phyloP scores from a whole-genome alignment of 139 green algal species.

The Chlamydomonas urium region DNA sequence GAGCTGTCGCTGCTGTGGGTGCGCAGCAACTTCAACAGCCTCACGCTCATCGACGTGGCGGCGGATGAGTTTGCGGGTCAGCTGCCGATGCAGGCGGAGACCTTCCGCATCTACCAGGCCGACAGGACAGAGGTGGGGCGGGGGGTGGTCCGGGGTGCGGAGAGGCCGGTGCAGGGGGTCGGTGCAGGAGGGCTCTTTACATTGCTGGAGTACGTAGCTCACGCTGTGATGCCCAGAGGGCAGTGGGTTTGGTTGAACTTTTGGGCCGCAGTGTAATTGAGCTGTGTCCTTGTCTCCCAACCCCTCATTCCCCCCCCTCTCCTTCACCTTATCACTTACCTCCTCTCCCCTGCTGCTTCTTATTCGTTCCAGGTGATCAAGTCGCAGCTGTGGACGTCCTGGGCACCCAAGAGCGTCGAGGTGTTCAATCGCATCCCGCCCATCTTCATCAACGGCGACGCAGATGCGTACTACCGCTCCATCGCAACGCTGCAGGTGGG shows the following conservation, averaged over 20 bases:
- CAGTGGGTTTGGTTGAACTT: no score
- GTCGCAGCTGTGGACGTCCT: conserved; percentile 62
- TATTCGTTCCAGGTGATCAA: conserved; percentile 61
- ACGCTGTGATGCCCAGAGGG: no score
- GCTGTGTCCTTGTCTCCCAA: no score
- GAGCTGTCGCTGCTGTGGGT: conserved; percentile 65
- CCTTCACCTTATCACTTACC: no score
- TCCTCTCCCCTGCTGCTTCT: no score
- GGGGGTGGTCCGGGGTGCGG: no score
- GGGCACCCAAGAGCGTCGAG: conserved; percentile 64
- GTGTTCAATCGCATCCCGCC: conserved; percentile 66
- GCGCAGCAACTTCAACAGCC: conserved; percentile 32
- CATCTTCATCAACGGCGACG: conserved; percentile 68
- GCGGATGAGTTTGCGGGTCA: conserved; percentile 36
- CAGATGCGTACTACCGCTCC: conserved; percentile 40
- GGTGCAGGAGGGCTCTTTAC: no score
- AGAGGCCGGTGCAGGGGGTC: no score
- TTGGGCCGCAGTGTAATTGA: no score
- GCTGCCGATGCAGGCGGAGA: conserved; percentile 52
- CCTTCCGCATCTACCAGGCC: conserved; percentile 50
- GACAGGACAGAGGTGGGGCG: conserved; percentile 23
- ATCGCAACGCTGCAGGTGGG: conserved; percentile 46
- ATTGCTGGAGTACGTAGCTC: no score
- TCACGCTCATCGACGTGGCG: conserved; percentile 50
- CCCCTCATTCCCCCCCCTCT: no score